Percentiles rank a stretch among this genome's conserved stretches.
phyloP scores from a whole-genome alignment of 306 rosid species.

The Boehmeria nivea region DNA sequence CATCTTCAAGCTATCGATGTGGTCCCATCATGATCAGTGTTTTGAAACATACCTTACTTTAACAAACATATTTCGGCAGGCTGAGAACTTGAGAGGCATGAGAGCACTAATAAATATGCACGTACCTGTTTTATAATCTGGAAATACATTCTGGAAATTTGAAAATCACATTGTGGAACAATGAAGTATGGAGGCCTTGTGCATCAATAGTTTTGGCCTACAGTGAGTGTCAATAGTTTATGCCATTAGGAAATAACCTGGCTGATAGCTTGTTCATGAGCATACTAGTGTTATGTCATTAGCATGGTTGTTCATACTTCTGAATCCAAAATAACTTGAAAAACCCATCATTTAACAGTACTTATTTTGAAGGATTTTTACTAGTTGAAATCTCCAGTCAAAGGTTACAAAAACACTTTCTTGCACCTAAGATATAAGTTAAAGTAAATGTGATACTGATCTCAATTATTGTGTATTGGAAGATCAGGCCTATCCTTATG shows the following conservation, averaged over 20 bases:
- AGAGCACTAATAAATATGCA: too few species aligned
- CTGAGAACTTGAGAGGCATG: too few species aligned
- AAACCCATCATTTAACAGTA: too few species aligned
- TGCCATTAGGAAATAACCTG: background rate
- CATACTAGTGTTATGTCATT: background rate
- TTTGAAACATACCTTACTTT: too few species aligned
- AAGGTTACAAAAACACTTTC: background rate
- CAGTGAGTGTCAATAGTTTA: background rate
- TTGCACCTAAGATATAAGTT: background rate
- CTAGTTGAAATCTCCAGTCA: background rate
- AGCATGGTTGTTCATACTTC: background rate
- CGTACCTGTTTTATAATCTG: too few species aligned
- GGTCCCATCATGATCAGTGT: too few species aligned
- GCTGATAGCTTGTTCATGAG: background rate
- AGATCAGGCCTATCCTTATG: conserved; percentile 83
- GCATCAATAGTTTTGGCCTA: background rate
- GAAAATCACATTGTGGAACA: background rate
- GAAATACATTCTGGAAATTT: too few species aligned
- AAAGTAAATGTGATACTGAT: background rate
- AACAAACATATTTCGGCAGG: too few species aligned
- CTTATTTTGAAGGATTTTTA: too few species aligned
- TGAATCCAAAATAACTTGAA: too few species aligned
- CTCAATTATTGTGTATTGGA: conserved; percentile 3
- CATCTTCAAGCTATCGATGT: too few species aligned
- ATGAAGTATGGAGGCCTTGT: too few species aligned